A percentile compares a stretch with the other conserved stretches of the same genome.
phyloP scores from a whole-genome alignment of 768 basidiomycete genomes.

The Amanita pseudoporphyria region DNA sequence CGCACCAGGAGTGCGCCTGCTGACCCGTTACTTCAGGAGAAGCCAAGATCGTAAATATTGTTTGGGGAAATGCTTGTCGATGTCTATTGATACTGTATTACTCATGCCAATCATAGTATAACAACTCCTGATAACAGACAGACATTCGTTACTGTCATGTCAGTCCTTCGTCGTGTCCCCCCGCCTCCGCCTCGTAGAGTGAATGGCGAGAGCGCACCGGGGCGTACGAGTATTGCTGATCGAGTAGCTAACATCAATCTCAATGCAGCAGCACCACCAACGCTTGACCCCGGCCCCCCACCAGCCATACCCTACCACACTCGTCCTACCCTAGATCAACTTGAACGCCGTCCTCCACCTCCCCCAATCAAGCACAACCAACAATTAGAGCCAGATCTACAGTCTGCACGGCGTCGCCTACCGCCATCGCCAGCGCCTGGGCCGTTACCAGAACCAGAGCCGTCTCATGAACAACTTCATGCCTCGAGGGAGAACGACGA shows the following conservation, averaged over 20 bases:
- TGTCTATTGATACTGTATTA: constrained; percentile 15
- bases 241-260: constrained; percentile 23
- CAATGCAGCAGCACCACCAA: too few relatives aligned
- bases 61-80: constrained; percentile 12
- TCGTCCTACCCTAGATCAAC: constrained; percentile 11
- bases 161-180: constrained; percentile 20
- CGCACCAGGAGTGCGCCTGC: too few relatives aligned
- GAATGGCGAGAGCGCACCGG: background rate
- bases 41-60: constrained; percentile 47
- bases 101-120: constrained; percentile 6
- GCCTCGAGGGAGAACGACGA: background rate
- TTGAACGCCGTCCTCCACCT: constrained; percentile 26
- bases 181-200: constrained; percentile 12
- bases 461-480: background rate
- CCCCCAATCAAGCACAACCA: constrained; percentile 14
- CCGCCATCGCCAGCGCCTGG: constrained; percentile 22
- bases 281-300: constrained; percentile 13
- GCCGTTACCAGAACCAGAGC: constrained; percentile 14
- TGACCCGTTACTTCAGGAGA: constrained; percentile 38
- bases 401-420: constrained; percentile 4
- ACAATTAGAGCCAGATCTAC: background rate
- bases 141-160: constrained; percentile 11
- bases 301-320: constrained; percentile 14
- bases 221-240: constrained; percentile 17
- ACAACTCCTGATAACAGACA: background rate